Base-by-base conservation (phyloP, 140 eudicot genomes). In the Cichorium intybus region DNA sequence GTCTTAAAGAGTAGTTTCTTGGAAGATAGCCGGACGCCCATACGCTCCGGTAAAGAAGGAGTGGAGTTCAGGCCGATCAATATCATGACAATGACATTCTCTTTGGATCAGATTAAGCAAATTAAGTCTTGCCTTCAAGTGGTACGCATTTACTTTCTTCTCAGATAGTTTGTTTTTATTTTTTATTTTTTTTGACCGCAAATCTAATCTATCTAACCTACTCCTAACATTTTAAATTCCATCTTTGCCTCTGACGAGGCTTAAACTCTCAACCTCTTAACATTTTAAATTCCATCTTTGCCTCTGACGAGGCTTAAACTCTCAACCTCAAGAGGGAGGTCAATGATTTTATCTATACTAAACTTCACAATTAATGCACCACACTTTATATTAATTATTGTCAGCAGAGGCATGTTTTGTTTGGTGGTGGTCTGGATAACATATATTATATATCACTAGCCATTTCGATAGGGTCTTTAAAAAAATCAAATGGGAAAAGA, bases 121-220 rank as follows among this genome's bases (percentile, higher is more conserved):
- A 85, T 88, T 16, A 82, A 88, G 62, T 37, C 60, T 64, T 69
- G 54, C 59, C 82, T 88, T 64, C 76, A 81, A 51, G 82, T 75
- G 85, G 96, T 86, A 86, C n/a, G 73, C 9, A 29, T 64, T 49
- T 29, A 33, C 10, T n/a, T 58, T 26, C 41, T 28, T 27, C 26
- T 53, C 1, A 47, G 2, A 48, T 24, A 3, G 4, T 20, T 60
- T n/a, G n/a, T n/a, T n/a, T n/a, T n/a, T n/a, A n/a, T n/a, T n/a
- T n/a, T n/a, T n/a, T n/a, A n/a, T n/a, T n/a, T n/a, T n/a, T n/a
- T n/a, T n/a, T n/a, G n/a, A n/a, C n/a, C n/a, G n/a, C n/a, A n/a
- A n/a, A n/a, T n/a, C n/a, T n/a, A n/a, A n/a, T n/a, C n/a, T n/a
- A n/a, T n/a, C 4, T 10, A 15, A 15, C 27, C 37, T 21, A 65